Percentiles rank a stretch among this genome's conserved stretches.
Conservation (phyloP, 805 yeast genomes). For the Candida yuanshanica region DNA sequence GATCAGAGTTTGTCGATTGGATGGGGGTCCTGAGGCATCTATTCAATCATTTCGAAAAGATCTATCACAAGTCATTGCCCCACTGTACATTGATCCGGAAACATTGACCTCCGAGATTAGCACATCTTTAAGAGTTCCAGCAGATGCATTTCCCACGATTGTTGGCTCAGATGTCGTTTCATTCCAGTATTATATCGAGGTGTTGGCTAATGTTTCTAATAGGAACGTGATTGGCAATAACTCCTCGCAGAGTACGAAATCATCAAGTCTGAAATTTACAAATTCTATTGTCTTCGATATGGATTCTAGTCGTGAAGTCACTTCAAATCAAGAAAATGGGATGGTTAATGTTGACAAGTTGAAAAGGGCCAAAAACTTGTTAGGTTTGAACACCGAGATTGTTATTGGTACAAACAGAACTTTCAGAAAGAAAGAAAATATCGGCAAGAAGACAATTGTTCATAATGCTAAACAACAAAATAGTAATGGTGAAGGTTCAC, state of each 20-base stretch:
- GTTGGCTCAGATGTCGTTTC: slow-evolving; percentile 64
- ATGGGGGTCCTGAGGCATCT: slow-evolving; percentile 48
- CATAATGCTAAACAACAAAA: slow-evolving; percentile 5
- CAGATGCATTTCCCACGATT: slow-evolving; percentile 83
- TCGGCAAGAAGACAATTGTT: slow-evolving; percentile 12
- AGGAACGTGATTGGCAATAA: slow-evolving; percentile 32
- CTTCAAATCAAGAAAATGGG: slow-evolving; percentile 20
- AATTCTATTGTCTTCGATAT: slow-evolving; percentile 21
- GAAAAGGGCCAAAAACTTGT: slow-evolving; percentile 69
- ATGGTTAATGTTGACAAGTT: slow-evolving; percentile 76
- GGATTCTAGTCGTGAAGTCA: slow-evolving; percentile 15
- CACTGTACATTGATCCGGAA: slow-evolving; percentile 70
- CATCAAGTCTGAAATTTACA: slow-evolving; percentile 13
- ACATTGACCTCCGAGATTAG: slow-evolving; percentile 51
- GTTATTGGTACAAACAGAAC: slow-evolving; percentile 71
- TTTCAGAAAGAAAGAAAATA: slow-evolving; percentile 8
- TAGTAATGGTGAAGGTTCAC: background rate
- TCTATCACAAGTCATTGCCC: slow-evolving; percentile 68
- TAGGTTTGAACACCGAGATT: slow-evolving; percentile 76
- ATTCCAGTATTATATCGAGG: slow-evolving; percentile 82
- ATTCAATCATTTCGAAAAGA: slow-evolving; percentile 71
- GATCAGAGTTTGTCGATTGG: slow-evolving; percentile 71
- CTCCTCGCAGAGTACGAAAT: slow-evolving; percentile 22
- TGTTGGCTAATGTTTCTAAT: slow-evolving; percentile 72
- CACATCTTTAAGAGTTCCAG: slow-evolving; percentile 66